Evolutionary conservation across 108 stramenopile genomes (phyloP).

Genomic region (Skeletonema potamos): DNA sequence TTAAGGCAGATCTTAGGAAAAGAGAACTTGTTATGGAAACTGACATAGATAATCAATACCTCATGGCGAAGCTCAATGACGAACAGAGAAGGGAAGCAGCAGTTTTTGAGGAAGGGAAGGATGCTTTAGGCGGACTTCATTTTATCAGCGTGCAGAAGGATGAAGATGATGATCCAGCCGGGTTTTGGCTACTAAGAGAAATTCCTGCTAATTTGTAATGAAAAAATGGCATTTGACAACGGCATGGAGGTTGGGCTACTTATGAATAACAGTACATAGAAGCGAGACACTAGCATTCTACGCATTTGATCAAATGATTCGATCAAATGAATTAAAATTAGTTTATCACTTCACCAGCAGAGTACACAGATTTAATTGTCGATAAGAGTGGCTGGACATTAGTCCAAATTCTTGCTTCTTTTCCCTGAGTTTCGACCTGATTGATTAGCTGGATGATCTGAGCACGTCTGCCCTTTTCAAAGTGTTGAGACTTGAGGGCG

Average conservation of each 20-base stretch:
- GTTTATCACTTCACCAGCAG: not conserved
- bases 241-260: not conserved
- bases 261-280: not conserved
- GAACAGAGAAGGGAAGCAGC: conserved; percentile 85
- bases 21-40: conserved; percentile 90
- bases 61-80: conserved; percentile 88
- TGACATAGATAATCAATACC: conserved; percentile 92
- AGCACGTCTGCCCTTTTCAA: conserved; percentile 43
- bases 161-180: conserved; percentile 91
- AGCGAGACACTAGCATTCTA: not conserved
- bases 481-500: conserved; percentile 71
- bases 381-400: not conserved
- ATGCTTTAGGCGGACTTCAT: conserved; percentile 85
- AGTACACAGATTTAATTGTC: not conserved
- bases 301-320: too few relatives aligned
- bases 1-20: conserved; percentile 87
- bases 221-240: not conserved
- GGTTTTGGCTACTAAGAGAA: conserved; percentile 94
- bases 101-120: conserved; percentile 91
- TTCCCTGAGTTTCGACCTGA: not conserved
- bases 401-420: not conserved
- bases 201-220: conserved; percentile 53
- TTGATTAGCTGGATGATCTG: conserved; percentile 20
- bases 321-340: not conserved
- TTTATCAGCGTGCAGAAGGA: conserved; percentile 92